phyloP scores from a whole-genome alignment of 495 filamentous ascomycete species.

The Daldinia childiae region DNA sequence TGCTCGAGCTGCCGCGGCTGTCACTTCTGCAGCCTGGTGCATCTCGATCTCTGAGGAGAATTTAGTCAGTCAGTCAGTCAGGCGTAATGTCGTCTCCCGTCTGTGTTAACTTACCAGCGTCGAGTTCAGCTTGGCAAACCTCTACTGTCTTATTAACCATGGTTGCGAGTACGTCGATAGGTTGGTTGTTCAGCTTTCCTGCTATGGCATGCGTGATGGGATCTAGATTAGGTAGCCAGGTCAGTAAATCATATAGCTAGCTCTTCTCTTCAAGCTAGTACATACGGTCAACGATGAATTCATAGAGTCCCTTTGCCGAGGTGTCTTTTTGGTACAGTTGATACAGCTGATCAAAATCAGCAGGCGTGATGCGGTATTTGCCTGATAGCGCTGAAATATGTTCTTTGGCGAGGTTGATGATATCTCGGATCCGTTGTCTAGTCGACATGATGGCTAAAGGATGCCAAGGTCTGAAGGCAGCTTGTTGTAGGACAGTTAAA shows the following conservation, averaged over 20 bases:
- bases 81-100: not conserved
- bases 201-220: constrained; percentile 28
- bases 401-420: constrained; percentile 19
- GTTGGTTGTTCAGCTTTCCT: constrained; percentile 6
- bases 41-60: constrained; percentile 12
- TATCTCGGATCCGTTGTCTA: constrained; percentile 7
- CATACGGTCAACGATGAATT: constrained; percentile 39
- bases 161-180: constrained; percentile 33
- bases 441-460: constrained; percentile 9
- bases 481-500: not conserved
- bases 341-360: constrained; percentile 38
- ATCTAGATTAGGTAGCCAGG: constrained; percentile 6
- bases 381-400: constrained; percentile 32
- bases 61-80: not conserved
- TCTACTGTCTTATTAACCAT: constrained; percentile 33
- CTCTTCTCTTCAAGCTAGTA: not conserved
- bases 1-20: constrained; percentile 5
- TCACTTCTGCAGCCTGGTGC: constrained; percentile 22
- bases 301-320: constrained; percentile 34
- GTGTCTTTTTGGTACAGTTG: constrained; percentile 36
- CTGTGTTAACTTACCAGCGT: constrained; percentile 15
- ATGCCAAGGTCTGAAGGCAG: not conserved
- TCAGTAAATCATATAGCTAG: not conserved
- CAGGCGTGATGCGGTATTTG: constrained; percentile 20
- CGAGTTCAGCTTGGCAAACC: constrained; percentile 26